Conservation (phyloP, 1,284 basidiomycete species). For the Trichosporon sp. region DNA sequence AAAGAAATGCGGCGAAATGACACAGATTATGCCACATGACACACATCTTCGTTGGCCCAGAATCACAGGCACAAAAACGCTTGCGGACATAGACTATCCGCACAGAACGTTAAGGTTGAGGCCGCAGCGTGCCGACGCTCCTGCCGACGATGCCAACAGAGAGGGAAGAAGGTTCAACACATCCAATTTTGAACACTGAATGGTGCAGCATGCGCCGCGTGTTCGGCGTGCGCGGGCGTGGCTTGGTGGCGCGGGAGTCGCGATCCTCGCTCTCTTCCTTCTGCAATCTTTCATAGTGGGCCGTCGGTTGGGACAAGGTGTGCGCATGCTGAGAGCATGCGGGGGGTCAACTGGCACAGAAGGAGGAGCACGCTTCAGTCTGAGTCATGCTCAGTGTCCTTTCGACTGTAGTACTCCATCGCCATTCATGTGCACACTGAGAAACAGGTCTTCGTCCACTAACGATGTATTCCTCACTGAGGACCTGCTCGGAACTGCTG, state of each 20-base stretch:
- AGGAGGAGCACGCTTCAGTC: too few relatives aligned
- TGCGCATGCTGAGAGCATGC: too few relatives aligned
- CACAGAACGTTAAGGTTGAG: background rate
- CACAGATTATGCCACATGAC: background rate
- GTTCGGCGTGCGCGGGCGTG: background rate
- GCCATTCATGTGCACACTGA: too few relatives aligned
- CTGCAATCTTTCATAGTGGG: background rate
- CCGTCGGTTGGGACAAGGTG: too few relatives aligned
- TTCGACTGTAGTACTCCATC: too few relatives aligned
- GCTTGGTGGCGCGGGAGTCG: background rate
- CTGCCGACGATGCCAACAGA: background rate
- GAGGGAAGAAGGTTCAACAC: background rate
- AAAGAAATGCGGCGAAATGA: background rate
- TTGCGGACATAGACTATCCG: background rate
- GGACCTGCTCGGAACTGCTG: too few relatives aligned
- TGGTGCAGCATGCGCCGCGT: background rate
- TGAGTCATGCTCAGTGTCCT: too few relatives aligned
- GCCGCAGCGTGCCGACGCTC: background rate
- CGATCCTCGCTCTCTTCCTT: background rate
- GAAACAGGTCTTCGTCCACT: too few relatives aligned
- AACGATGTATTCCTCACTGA: too few relatives aligned
- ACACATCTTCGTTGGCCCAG: background rate
- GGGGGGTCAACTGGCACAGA: too few relatives aligned
- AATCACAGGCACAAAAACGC: background rate
- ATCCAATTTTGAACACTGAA: too few relatives aligned